Evolutionary conservation across 768 basidiomycete species (phyloP), one percentile per base, ranked within the genome.

Genomic region (Naganishia antarctica): DNA sequence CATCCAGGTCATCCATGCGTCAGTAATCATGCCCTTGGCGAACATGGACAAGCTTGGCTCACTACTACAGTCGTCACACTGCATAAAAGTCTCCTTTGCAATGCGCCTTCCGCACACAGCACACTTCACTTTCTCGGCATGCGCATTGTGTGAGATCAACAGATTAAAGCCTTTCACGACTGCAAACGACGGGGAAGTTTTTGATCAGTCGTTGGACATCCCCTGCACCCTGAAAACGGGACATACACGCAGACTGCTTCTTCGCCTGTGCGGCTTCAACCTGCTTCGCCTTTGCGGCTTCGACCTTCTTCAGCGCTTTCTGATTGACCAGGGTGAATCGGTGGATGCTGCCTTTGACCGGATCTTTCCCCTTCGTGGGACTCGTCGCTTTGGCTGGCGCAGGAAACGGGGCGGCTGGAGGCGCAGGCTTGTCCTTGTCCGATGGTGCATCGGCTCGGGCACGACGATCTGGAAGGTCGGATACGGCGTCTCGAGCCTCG

Each of bases 31-130:
- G 34, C n/a, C n/a, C 34, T 37, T 37, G 34, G 7, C 15, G 34
- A 37, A 37, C 7, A 15, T 7, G 8, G 34, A 37, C 34, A 37
- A 15, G 67, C 57, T 59, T n/a, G 26, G 64, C 76, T 67, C 49
- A 77, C 76, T 65, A 43, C 67, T 57, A 66, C 76, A 77, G 53
- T 77, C 76, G 64, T 77, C 76, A 53, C 76, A 77, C 32, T 74
- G 70, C 59, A 77, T 51, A 32, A 70, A 12, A 70, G 69, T 37
- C 74, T 61, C 34, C 65, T 66, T 23, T 73, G 73, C 45, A 28
- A 74, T 53, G 23, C 68, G 68, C 58, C 74, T 74, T 23, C 61
- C 47, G 50, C 74, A 74, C 1, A 73, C 72, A 15, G 71, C 65
- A 60, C 75, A 76, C 51, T 68, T 71, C 47, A 48, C 40, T 26